Evolutionary conservation across 768 basidiomycete species (phyloP).

Genomic region (Favolaschia claudopus): DNA sequence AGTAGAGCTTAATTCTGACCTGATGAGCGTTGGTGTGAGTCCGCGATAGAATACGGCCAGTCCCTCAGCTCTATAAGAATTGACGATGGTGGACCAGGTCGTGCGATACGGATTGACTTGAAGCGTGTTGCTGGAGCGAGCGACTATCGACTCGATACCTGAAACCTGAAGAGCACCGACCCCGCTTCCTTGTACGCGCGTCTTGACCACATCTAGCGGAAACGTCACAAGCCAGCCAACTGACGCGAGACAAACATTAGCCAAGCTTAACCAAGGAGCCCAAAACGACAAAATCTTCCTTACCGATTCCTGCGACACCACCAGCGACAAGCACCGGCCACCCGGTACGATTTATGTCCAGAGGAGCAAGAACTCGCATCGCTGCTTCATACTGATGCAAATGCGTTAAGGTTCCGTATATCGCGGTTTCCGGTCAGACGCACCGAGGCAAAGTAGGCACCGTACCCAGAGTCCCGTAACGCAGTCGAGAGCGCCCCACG

Average conservation of each 20-base stretch:
- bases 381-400: constrained; percentile 66
- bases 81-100: constrained; percentile 61
- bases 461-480: constrained; percentile 82
- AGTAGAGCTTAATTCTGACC: constrained; percentile 52
- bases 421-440: constrained; percentile 31
- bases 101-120: constrained; percentile 62
- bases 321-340: constrained; percentile 71
- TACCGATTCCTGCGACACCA: constrained; percentile 74
- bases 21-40: constrained; percentile 79
- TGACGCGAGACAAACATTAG: constrained; percentile 20
- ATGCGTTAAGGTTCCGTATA: neutral
- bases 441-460: constrained; percentile 84
- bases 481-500: constrained; percentile 79
- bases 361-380: constrained; percentile 54
- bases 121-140: neutral
- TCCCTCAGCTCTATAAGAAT: constrained; percentile 74
- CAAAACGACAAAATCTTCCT: constrained; percentile 9
- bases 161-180: neutral
- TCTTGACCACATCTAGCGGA: constrained; percentile 90
- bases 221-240: constrained; percentile 85
- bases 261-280: no score
- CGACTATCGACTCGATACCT: constrained; percentile 19
- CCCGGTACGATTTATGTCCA: constrained; percentile 37
- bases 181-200: constrained; percentile 75
- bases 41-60: constrained; percentile 77